Evolutionary conservation across 2,329 filamentous ascomycete species (phyloP).

Genomic region (Pyricularia pennisetigena): DNA sequence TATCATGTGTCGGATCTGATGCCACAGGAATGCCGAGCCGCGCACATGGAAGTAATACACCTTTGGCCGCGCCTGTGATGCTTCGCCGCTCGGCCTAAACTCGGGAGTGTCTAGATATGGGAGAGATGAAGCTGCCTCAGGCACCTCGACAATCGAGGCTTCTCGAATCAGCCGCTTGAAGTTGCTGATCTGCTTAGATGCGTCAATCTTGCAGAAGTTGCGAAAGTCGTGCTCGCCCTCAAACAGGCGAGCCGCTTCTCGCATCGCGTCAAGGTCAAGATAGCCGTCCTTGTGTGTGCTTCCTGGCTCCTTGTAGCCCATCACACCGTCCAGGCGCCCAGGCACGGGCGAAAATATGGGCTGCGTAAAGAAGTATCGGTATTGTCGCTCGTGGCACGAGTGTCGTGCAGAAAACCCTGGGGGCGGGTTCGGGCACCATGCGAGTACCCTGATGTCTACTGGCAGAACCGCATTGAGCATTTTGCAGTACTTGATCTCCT

Average conservation of each 20-base stretch:
- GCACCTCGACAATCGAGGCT: conserved; percentile 65
- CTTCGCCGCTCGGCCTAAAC: conserved; percentile 26
- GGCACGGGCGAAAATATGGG: conserved; percentile 70
- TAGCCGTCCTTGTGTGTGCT: conserved; percentile 51
- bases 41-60: conserved; percentile 84
- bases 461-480: conserved; percentile 83
- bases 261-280: conserved; percentile 84
- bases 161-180: conserved; percentile 73
- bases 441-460: conserved; percentile 78
- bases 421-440: conserved; percentile 83
- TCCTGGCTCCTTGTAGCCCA: conserved; percentile 10
- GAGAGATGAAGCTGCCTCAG: conserved; percentile 40
- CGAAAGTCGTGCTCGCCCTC: conserved; percentile 87
- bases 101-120: conserved; percentile 41
- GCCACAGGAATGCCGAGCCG: conserved; percentile 92
- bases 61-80: conserved; percentile 34
- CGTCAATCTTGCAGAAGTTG: conserved; percentile 93
- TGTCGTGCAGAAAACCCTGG: conserved; percentile 81
- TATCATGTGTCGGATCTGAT: conserved; percentile 95
- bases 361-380: conserved; percentile 97
- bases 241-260: conserved; percentile 66
- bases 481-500: conserved; percentile 77
- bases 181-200: conserved; percentile 78
- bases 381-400: conserved; percentile 82
- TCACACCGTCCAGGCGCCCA: conserved; percentile 29